Evolutionary conservation across 139 green algal species (phyloP).

Genomic region (Micractinium conductrix): DNA sequence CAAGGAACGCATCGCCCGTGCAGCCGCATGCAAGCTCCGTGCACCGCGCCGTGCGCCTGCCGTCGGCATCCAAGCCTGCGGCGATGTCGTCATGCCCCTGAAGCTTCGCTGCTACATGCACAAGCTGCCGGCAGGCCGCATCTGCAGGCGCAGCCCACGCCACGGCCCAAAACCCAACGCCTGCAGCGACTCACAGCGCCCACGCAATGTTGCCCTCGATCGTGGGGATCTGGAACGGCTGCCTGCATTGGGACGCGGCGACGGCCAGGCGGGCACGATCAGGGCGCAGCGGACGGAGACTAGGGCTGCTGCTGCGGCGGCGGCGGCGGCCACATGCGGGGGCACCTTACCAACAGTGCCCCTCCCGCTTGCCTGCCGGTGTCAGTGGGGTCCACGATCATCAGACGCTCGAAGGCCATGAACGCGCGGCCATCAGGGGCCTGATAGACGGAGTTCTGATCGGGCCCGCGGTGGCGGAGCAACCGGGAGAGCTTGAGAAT

Average conservation of each 20-base stretch:
- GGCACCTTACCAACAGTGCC: not conserved
- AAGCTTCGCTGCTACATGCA: too few relatives aligned
- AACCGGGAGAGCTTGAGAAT: slow-evolving; percentile 55
- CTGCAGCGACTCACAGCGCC: slow-evolving; percentile 66
- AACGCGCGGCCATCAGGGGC: slow-evolving; percentile 50
- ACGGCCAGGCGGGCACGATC: not conserved
- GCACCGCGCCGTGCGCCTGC: too few relatives aligned
- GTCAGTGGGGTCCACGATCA: slow-evolving; percentile 72
- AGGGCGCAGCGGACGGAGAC: not conserved
- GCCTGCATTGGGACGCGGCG: slow-evolving; percentile 57
- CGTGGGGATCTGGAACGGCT: slow-evolving; percentile 67
- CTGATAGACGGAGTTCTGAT: slow-evolving; percentile 58
- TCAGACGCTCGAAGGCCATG: slow-evolving; percentile 72
- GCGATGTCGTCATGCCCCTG: too few relatives aligned
- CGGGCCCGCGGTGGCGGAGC: slow-evolving; percentile 62
- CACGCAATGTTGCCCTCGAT: slow-evolving; percentile 65
- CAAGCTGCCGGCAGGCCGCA: too few relatives aligned
- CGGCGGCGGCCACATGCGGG: not conserved
- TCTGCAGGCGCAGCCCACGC: too few relatives aligned
- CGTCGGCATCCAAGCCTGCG: not conserved
- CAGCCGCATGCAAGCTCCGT: too few relatives aligned
- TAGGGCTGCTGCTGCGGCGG: not conserved
- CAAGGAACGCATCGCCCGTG: too few relatives aligned
- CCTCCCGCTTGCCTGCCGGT: slow-evolving; percentile 50
- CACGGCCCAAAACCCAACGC: too few relatives aligned